Evolutionary conservation across 225 moss, liverwort and hornwort species (phyloP).

Genomic region (Thuidium tamariscinum): DNA sequence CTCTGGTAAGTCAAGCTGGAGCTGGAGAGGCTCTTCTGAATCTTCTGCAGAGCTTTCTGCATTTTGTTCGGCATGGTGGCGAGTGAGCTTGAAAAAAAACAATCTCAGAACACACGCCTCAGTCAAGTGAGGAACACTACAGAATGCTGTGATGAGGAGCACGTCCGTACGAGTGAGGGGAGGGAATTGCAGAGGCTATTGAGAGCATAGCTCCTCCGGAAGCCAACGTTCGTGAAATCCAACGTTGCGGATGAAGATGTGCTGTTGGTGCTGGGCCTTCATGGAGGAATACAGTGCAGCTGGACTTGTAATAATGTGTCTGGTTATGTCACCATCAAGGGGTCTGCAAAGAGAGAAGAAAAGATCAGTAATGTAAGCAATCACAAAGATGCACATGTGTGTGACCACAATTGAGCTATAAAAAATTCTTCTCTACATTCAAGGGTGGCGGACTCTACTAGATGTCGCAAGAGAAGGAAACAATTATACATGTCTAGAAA

Average conservation of each 20-base stretch:
- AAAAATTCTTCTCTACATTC: neutral
- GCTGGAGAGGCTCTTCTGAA: conserved; percentile 35
- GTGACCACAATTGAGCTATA: neutral
- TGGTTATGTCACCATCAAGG: conserved; percentile 36
- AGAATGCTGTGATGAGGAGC: neutral
- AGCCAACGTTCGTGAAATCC: conserved; percentile 48
- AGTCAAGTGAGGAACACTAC: neutral
- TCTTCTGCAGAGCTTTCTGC: conserved; percentile 38
- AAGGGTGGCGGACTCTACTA: neutral
- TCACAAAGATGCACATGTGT: neutral
- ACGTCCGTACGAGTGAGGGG: conserved; percentile 1
- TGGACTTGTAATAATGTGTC: neutral
- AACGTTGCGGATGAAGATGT: conserved; percentile 48
- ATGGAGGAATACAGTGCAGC: conserved; percentile 19
- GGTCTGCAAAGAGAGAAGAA: conserved; percentile 1
- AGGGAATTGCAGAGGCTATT: conserved; percentile 16
- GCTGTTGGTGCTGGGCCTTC: conserved; percentile 49
- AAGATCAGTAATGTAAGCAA: neutral
- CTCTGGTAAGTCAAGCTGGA: conserved; percentile 28
- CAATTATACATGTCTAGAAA: neutral
- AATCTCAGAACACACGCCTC: neutral
- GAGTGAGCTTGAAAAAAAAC: neutral
- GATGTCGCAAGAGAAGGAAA: neutral
- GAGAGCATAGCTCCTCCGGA: conserved; percentile 22
- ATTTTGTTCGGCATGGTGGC: conserved; percentile 44